A percentile compares a stretch with the other conserved stretches of the same genome.
phyloP scores from a whole-genome alignment of 1,139 yeast genomes.

The Suhomyces bolitotheri region DNA sequence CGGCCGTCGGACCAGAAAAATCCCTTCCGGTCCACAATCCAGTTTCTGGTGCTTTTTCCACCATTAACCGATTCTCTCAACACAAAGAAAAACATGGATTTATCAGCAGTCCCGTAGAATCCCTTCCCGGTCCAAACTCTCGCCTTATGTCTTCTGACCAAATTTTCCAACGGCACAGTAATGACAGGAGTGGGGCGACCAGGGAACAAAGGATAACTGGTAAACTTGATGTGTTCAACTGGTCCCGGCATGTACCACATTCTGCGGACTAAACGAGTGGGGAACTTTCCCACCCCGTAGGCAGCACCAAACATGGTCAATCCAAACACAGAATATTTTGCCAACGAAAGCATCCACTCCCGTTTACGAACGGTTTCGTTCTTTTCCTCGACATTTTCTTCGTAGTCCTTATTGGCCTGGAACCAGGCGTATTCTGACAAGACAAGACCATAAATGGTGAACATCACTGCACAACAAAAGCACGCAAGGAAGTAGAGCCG shows the following conservation, averaged over 20 bases:
- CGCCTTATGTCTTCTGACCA: slow-evolving; percentile 60
- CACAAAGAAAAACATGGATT: slow-evolving; percentile 71
- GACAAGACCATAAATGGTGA: slow-evolving; percentile 67
- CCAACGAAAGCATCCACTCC: slow-evolving; percentile 37
- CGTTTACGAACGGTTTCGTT: slow-evolving; percentile 36
- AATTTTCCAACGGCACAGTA: slow-evolving; percentile 59
- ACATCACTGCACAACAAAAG: slow-evolving; percentile 66
- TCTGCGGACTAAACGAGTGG: slow-evolving; percentile 69
- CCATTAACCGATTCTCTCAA: slow-evolving; percentile 51
- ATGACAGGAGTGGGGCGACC: slow-evolving; percentile 75
- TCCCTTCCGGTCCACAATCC: slow-evolving; percentile 83
- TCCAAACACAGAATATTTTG: slow-evolving; percentile 37
- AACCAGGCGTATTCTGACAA: slow-evolving; percentile 57
- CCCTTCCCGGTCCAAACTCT: slow-evolving; percentile 86
- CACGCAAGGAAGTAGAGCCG: slow-evolving; percentile 70
- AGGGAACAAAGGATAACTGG: slow-evolving; percentile 75
- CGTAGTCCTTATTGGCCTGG: slow-evolving; percentile 57
- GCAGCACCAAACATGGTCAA: slow-evolving; percentile 43
- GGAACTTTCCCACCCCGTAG: slow-evolving; percentile 50
- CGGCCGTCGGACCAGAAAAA: slow-evolving; percentile 89
- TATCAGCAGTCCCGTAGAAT: slow-evolving; percentile 80
- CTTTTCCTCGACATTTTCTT: slow-evolving; percentile 54
- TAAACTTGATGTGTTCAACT: slow-evolving; percentile 57
- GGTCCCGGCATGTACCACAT: slow-evolving; percentile 73
- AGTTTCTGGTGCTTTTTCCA: slow-evolving; percentile 51